phyloP scores from a whole-genome alignment of 805 yeast genomes.

The Huiozyma naganishii region DNA sequence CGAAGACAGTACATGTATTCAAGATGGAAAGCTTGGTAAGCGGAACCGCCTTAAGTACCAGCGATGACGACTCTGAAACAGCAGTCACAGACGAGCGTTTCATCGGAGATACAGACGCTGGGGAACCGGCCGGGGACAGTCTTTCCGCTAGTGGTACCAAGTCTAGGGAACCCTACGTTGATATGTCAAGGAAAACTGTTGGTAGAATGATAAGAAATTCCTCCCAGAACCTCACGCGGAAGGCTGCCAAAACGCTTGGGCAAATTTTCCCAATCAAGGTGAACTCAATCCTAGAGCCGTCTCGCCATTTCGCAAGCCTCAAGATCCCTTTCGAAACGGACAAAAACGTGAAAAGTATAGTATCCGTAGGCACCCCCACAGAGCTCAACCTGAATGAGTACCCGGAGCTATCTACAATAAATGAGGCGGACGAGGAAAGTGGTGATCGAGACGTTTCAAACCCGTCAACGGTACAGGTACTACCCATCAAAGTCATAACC shows the following conservation, averaged over 20 bases:
- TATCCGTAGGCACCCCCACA: slow-evolving; percentile 28
- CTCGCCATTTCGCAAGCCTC: slow-evolving; percentile 83
- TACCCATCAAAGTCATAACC: slow-evolving; percentile 55
- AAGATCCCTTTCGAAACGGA: slow-evolving; percentile 45
- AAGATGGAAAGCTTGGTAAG: slow-evolving; percentile 35
- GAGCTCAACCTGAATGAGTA: slow-evolving; percentile 20
- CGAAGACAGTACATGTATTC: slow-evolving; percentile 90
- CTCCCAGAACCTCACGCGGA: slow-evolving; percentile 65
- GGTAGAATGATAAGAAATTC: slow-evolving; percentile 69
- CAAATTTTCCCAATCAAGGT: slow-evolving; percentile 70
- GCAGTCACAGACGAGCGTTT: slow-evolving; percentile 15
- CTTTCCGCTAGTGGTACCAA: slow-evolving; percentile 1
- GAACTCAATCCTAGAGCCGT: slow-evolving; percentile 76
- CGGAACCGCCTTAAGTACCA: slow-evolving; percentile 1
- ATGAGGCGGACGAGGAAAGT: slow-evolving; percentile 3
- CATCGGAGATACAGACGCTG: slow-evolving; percentile 1
- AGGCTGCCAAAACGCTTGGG: slow-evolving; percentile 82
- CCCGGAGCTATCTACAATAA: slow-evolving; percentile 20
- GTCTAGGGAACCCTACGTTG: slow-evolving; percentile 45
- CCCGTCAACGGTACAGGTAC: slow-evolving; percentile 22
- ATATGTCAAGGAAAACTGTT: slow-evolving; percentile 57
- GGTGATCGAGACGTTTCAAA: not conserved
- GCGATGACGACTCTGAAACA: slow-evolving; percentile 16
- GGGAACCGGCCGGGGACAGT: not conserved
- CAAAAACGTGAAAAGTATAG: slow-evolving; percentile 12